Conservation (phyloP, 192 early-diverging fungal species). For the Linnemannia zychae region DNA sequence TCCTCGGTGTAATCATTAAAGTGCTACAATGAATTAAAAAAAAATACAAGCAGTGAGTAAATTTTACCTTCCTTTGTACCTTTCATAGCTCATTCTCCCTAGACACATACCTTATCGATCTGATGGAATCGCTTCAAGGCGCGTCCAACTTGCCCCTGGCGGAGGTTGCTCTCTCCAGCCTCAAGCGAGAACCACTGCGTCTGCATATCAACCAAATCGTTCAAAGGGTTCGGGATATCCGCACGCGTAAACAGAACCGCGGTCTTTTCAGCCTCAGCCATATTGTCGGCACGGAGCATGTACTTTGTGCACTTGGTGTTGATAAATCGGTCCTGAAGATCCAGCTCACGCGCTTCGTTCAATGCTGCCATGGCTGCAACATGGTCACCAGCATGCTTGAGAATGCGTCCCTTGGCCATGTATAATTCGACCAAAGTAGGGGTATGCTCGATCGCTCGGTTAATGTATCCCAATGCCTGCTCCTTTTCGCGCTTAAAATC, state of each 20-base stretch:
- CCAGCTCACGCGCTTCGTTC: constrained; percentile 88
- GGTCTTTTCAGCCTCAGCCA: constrained; percentile 85
- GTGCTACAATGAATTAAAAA: constrained; percentile 45
- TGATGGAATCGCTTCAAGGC: constrained; percentile 91
- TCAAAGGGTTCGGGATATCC: constrained; percentile 70
- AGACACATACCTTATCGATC: constrained; percentile 69
- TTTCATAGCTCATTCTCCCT: too few species aligned
- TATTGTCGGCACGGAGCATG: constrained; percentile 82
- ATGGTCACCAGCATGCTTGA: constrained; percentile 89
- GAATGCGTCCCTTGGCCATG: constrained; percentile 91
- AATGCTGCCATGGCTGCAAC: constrained; percentile 78
- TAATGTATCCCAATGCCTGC: constrained; percentile 81
- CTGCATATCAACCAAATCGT: constrained; percentile 91
- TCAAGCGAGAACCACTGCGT: constrained; percentile 90
- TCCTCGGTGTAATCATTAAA: constrained; percentile 89
- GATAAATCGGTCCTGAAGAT: constrained; percentile 93
- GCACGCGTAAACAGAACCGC: constrained; percentile 85
- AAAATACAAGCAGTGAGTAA: not conserved
- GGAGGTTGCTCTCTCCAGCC: constrained; percentile 74
- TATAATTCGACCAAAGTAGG: constrained; percentile 90
- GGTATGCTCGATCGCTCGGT: constrained; percentile 84
- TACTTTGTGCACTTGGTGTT: constrained; percentile 95
- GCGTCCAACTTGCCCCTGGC: constrained; percentile 76
- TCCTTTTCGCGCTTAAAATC: constrained; percentile 78
- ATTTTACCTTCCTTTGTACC: too few species aligned